Evolutionary conservation across 2,329 filamentous ascomycete species (phyloP), one percentile per base, ranked within the genome.

Genomic region (Microcyclosporella mali): DNA sequence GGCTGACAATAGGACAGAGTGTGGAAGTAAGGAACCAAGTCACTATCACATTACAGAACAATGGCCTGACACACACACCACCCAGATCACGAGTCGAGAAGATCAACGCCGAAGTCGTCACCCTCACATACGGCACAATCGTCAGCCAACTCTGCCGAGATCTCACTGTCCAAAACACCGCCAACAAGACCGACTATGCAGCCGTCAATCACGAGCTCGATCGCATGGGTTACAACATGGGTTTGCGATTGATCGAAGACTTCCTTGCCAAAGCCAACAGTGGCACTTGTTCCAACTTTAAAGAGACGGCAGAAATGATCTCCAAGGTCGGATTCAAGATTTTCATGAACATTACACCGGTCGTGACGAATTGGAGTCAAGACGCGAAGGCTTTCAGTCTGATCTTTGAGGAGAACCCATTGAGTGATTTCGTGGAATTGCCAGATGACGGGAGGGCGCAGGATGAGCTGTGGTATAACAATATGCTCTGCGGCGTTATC

Each of bases 171-270:
- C 54, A 59, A 28, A 52, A 55, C 37, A 60, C 57, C 36, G 46
- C 55, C 15, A 44, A 42, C n/a, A 88, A 95, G 57, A 82, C 80
- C 58, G 88, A 97, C 69, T 98, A 98, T 64, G 74, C 79, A 39
- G 88, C 97, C 65, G 90, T 98, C 63, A 98, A 98, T 71, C 88
- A 90, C 66, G 92, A 98, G 66, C 77, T 98, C 33, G 92, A 98
- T 64, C 94, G 90, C 70, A 98, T 98, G 92, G 92, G 92, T 42
- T 95, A 97, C 71, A 97, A 97, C 61, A 98, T 98, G 52, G 92
- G 92, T 19, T 75, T 97, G 61, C 85, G 92, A 29, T 70, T 98
- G 53, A 95, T 98, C 56, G 92, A 98, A 59, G 92, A 98, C 68
- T 98, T 95, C 61, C 80, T 98, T 14, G 92, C 92, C 58, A 97